Percentiles rank a stretch among this genome's conserved stretches.
Conservation (phyloP, 768 basidiomycete genomes). For the Sutorius australiensis region DNA sequence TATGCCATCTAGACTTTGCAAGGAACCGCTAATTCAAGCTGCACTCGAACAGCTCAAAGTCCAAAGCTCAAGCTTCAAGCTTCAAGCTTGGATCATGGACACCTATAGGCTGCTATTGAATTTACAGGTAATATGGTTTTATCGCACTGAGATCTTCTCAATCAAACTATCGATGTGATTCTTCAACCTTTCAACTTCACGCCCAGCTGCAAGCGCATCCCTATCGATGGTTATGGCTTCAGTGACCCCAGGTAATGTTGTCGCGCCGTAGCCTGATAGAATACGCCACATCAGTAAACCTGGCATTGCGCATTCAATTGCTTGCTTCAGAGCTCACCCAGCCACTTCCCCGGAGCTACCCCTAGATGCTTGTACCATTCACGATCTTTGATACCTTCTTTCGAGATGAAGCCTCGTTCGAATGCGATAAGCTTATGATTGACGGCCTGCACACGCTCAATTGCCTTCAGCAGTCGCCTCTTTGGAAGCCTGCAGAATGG, state of each 20-base stretch:
- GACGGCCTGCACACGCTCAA: slow-evolving; percentile 52
- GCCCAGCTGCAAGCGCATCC: slow-evolving; percentile 55
- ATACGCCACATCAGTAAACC: slow-evolving; percentile 1
- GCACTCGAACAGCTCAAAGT: not conserved
- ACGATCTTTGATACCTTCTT: slow-evolving; percentile 72
- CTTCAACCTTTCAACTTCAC: slow-evolving; percentile 61
- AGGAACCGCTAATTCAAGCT: no score
- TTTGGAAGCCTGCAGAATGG: slow-evolving; percentile 15
- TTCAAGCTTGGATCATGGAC: not conserved
- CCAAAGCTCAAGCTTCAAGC: not conserved
- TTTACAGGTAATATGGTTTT: not conserved
- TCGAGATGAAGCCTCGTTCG: slow-evolving; percentile 81
- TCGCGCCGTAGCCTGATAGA: slow-evolving; percentile 72
- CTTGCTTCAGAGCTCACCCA: slow-evolving; percentile 44
- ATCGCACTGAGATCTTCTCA: slow-evolving; percentile 25
- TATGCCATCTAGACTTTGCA: no score
- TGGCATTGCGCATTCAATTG: not conserved
- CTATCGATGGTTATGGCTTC: slow-evolving; percentile 74
- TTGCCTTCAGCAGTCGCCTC: slow-evolving; percentile 49
- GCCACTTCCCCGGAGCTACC: slow-evolving; percentile 87
- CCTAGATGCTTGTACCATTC: slow-evolving; percentile 91
- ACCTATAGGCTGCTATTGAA: not conserved
- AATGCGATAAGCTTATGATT: slow-evolving; percentile 70
- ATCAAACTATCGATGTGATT: slow-evolving; percentile 50
- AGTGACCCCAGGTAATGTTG: slow-evolving; percentile 77